Evolutionary conservation across 331 rosid genomes (phyloP), one percentile per base, ranked within the genome.

Genomic region (Stylosanthes scabra): DNA sequence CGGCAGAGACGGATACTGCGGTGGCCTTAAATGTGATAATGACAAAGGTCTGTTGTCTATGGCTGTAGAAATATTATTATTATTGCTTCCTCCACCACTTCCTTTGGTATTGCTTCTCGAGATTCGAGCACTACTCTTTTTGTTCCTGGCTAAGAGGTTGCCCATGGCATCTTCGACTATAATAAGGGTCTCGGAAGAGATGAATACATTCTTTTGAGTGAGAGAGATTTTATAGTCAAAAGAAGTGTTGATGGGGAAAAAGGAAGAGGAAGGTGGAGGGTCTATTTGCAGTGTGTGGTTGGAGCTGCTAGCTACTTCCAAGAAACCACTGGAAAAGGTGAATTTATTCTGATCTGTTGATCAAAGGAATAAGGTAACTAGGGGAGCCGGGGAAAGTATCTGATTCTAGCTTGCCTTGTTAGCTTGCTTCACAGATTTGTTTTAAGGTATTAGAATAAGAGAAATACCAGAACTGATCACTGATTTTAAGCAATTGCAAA

Each of bases 151-250:
- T 1, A 74, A 37, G 49, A 16, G 27, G 70, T 83, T 79, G 3
- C 87, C 87, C 87, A 83, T 83, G 25, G 74, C 74, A 79, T 83
- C 72, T 70, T 83, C 70, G 39, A 75, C 9, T 49, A 49, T 74
- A 34, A 34, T 34, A 34, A 39, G 40, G 59, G 41, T 20, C 66
- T 60, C 51, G 70, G 11, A 34, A 61, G 34, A 71, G 46, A 42
- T 42, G 46, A 7, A 13, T 29, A 40, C 50, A 7, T 76, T 7
- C 27, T 14, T 28, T 41, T 56, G 13, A 54, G 9, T 54, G 50
- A 34, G 39, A 34, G 39, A 34, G 39, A n/a, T 68, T 59, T 58
- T 14, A 34, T 34, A 44, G 15, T 10, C 31, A 54, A 34, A 52
- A 69, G 15, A 6, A 42, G 8, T 2, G 7, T 9, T 42, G 11